Evolutionary conservation across 2,329 filamentous ascomycete species (phyloP), one percentile per base, ranked within the genome.

Genomic region (Microthyrium microscopicum): DNA sequence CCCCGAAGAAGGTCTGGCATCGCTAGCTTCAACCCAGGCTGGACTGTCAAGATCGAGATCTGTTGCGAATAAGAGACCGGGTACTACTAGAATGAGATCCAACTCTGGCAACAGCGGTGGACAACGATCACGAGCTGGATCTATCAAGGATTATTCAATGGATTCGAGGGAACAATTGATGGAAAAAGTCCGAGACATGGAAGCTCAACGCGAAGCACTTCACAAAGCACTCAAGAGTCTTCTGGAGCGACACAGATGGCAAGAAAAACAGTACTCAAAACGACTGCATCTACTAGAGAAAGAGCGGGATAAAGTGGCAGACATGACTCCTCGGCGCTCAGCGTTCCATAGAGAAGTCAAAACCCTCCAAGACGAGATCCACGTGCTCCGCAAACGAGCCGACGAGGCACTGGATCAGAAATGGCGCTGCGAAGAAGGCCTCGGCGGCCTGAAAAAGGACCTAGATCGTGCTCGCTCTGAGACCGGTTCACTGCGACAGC

Each of bases 331-430:
- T 2, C 72, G 73, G 42, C 77, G 77, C 43, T 71, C 73, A 4
- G 80, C 81, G 7, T 95, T 91, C 51, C 77, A 91, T 51, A 73
- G 68, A 42, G 87, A 95, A 48, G 80, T 95, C 5, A 65, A 68
- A 2, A 75, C 68, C 40, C 63, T 95, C 27, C 76, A 84, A 39
- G 73, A 77, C 17, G 89, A 98, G 51, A 79, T 98, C 40, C 81
- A 79, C 33, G 69, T 77, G 12, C 66, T 98, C 36, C 75, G 89
- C 27, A 77, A 77, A 40, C 74, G 89, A 34, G 87, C 87, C 20
- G 87, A 98, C 46, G 87, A 95, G 42, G 87, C 87, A 12, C 68
- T 95, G 11, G 83, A 93, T 49, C 81, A 92, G 48, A 95, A 95
- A 56, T 95, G 82, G 77, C 79, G 91, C 50, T 87, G 85, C 40